Evolutionary conservation across 1,284 basidiomycete genomes (phyloP).

Genomic region (Marasmius tenuissimus): DNA sequence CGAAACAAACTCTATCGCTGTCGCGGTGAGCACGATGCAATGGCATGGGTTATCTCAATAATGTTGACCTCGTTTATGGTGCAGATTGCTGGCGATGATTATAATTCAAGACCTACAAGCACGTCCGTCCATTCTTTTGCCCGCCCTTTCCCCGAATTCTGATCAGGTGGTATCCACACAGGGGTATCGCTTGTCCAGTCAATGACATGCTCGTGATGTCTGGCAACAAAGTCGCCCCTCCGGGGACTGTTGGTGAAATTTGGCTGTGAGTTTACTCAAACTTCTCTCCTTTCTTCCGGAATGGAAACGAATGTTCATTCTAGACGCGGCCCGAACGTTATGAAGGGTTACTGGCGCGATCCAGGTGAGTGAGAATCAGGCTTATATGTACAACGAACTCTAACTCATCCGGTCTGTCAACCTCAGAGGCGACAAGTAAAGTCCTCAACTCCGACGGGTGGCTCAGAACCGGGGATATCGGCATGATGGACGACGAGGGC

Average conservation of each 20-base stretch:
- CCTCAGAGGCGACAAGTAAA: slow-evolving; percentile 38
- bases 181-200: slow-evolving; percentile 50
- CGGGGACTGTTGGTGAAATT: slow-evolving; percentile 51
- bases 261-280: slow-evolving; percentile 47
- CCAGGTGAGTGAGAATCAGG: slow-evolving; percentile 33
- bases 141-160: no score
- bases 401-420: not conserved
- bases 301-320: not conserved
- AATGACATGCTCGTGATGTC: slow-evolving; percentile 51
- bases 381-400: not conserved
- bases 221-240: slow-evolving; percentile 35
- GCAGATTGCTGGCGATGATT: slow-evolving; percentile 54
- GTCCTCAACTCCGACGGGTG: slow-evolving; percentile 59
- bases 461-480: slow-evolving; percentile 62
- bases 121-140: slow-evolving; percentile 38
- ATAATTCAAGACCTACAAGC: slow-evolving; percentile 48
- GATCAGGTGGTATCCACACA: slow-evolving; percentile 18
- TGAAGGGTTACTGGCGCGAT: slow-evolving; percentile 65
- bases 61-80: not conserved
- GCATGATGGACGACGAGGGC: slow-evolving; percentile 57
- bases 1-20: slow-evolving; percentile 56
- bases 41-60: not conserved
- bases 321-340: slow-evolving; percentile 62
- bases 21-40: slow-evolving; percentile 32
- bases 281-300: not conserved